Evolutionary conservation across 768 basidiomycete genomes (phyloP).

Genomic region (Trametes coccinea): DNA sequence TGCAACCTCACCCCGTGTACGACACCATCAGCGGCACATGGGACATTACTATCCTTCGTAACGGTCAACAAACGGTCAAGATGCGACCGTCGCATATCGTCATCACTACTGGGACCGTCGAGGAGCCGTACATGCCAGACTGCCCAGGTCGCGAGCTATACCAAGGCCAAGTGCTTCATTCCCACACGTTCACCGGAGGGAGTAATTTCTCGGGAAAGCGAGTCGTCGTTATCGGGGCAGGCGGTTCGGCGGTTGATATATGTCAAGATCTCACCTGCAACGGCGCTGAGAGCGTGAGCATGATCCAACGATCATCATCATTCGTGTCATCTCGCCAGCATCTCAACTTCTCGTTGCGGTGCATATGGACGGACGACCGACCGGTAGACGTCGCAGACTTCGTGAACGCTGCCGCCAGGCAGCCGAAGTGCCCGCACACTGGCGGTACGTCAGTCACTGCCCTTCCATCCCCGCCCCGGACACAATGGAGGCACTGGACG

Average conservation of each 20-base stretch:
- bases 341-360: background rate
- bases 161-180: slow-evolving; percentile 36
- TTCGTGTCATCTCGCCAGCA: slow-evolving; percentile 30
- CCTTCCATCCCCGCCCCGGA: too few relatives aligned
- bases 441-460: too few relatives aligned
- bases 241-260: slow-evolving; percentile 41
- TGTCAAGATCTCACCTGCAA: slow-evolving; percentile 38
- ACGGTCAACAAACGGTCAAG: slow-evolving; percentile 29
- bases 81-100: slow-evolving; percentile 43
- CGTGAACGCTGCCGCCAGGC: slow-evolving; percentile 25
- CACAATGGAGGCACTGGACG: slow-evolving; percentile 1
- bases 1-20: slow-evolving; percentile 38
- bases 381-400: slow-evolving; percentile 31
- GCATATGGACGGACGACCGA: slow-evolving; percentile 22
- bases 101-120: slow-evolving; percentile 40
- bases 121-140: slow-evolving; percentile 36
- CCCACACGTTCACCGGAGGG: slow-evolving; percentile 34
- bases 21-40: slow-evolving; percentile 34
- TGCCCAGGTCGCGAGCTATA: slow-evolving; percentile 32
- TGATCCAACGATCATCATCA: slow-evolving; percentile 45
- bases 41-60: slow-evolving; percentile 36
- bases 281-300: slow-evolving; percentile 39
- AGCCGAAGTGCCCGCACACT: slow-evolving; percentile 22
- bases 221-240: slow-evolving; percentile 44
- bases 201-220: slow-evolving; percentile 34